Conservation (phyloP, 1,139 yeast genomes). For the Suhomyces maxii region DNA sequence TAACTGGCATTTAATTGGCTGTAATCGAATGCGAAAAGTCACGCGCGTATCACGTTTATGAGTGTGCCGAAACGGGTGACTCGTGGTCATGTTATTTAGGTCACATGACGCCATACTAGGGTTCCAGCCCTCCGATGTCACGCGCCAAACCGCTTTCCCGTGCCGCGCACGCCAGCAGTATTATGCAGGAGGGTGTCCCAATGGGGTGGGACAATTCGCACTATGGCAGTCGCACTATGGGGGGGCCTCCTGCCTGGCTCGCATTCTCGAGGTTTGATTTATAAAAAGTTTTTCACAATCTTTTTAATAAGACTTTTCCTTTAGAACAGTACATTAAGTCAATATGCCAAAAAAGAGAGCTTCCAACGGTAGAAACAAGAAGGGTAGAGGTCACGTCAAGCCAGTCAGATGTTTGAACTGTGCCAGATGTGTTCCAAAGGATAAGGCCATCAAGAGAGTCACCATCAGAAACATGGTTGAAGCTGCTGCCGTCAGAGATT, state of each 20-base stretch:
- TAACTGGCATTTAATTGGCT: conserved; percentile 15
- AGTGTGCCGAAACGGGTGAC: conserved; percentile 2
- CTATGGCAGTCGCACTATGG: conserved; percentile 1
- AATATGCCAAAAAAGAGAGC: conserved; percentile 99
- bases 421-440: conserved; percentile 99
- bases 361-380: conserved; percentile 99
- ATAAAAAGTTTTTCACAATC: conserved; percentile 14
- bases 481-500: conserved; percentile 99
- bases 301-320: conserved; percentile 13
- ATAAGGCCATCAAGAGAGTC: conserved; percentile 99
- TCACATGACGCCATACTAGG: neutral
- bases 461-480: conserved; percentile 99
- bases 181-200: neutral
- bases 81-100: neutral
- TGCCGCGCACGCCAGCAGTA: neutral
- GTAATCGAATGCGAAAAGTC: neutral
- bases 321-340: conserved; percentile 28
- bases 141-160: neutral
- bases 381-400: conserved; percentile 99
- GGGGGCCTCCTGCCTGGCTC: neutral
- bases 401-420: conserved; percentile 99
- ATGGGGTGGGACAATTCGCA: neutral
- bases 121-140: neutral
- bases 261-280: neutral
- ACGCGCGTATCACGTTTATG: neutral